These are phyloP conservation scores for Lentinus brumalis DNA, from an alignment of 768 basidiomycete genomes.

Conservation along the genomic window DNA sequence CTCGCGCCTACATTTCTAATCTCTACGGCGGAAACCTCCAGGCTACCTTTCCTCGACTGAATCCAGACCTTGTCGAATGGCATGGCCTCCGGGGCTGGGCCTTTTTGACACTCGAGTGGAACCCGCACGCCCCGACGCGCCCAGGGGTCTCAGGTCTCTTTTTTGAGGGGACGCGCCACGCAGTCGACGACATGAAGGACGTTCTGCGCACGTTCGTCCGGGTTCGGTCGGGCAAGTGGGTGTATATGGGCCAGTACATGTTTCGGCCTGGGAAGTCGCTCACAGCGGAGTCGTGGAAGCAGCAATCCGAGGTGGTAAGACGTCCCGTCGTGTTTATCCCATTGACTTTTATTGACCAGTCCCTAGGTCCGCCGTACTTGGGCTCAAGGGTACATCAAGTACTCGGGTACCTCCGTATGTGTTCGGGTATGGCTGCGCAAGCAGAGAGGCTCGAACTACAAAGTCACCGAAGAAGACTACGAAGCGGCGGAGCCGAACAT, in stretches of 20 bases:
- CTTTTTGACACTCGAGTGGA: background rate
- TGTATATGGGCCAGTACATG: background rate
- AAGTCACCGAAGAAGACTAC: background rate
- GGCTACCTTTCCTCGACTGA: background rate
- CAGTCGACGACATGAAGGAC: no score
- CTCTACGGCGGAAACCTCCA: background rate
- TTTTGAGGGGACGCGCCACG: background rate
- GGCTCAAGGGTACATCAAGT: no score
- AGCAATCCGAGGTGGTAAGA: background rate
- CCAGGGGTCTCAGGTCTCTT: background rate
- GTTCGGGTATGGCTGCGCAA: background rate
- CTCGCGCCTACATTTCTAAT: background rate
- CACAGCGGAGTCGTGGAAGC: background rate
- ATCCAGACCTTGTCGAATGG: background rate
- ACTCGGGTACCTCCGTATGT: background rate
- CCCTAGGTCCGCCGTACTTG: no score
- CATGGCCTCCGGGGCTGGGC: constrained; percentile 2
- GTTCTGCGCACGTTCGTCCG: background rate
- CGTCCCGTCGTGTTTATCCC: no score
- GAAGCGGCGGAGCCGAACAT: background rate
- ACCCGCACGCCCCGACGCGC: constrained; percentile 3
- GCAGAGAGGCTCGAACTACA: background rate
- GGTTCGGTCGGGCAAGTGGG: background rate
- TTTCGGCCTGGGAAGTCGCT: background rate
- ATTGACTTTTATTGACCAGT: no score